These are phyloP conservation scores for Physaria fendleri DNA, from an alignment of 345 rosid species.

Conservation along the genomic window DNA sequence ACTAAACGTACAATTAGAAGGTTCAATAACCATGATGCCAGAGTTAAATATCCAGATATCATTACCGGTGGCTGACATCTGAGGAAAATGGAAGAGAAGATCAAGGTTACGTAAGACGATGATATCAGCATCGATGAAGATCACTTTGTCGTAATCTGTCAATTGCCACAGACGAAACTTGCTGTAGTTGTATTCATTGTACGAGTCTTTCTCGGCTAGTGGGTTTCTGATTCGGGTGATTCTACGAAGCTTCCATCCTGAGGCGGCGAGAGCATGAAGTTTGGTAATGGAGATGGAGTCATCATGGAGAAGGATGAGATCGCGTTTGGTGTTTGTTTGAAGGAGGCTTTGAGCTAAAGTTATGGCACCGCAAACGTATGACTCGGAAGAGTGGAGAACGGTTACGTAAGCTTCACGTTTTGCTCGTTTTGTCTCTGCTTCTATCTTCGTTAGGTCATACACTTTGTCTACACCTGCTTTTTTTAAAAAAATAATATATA, in stretches of 20 bases:
- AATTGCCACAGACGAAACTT: slow-evolving; percentile 89
- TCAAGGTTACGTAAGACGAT: slow-evolving; percentile 71
- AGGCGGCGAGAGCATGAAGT: slow-evolving; percentile 50
- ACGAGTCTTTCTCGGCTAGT: slow-evolving; percentile 45
- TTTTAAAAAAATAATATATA: no score
- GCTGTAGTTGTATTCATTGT: slow-evolving; percentile 93
- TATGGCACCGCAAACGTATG: slow-evolving; percentile 91
- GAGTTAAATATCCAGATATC: slow-evolving; percentile 84
- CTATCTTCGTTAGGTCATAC: slow-evolving; percentile 52
- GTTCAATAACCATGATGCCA: slow-evolving; percentile 92
- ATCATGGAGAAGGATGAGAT: slow-evolving; percentile 76
- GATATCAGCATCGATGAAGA: slow-evolving; percentile 89
- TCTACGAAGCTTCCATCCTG: slow-evolving; percentile 75
- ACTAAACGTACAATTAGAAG: slow-evolving; percentile 81
- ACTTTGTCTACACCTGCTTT: slow-evolving; percentile 53
- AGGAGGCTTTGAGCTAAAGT: slow-evolving; percentile 79
- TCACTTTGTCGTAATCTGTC: slow-evolving; percentile 72
- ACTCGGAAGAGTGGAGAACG: slow-evolving; percentile 78
- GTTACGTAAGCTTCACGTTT: slow-evolving; percentile 87
- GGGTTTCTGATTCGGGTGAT: slow-evolving; percentile 83
- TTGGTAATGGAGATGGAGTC: slow-evolving; percentile 60
- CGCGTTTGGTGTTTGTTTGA: slow-evolving; percentile 70
- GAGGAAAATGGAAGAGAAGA: slow-evolving; percentile 72
- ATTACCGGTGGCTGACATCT: slow-evolving; percentile 86
- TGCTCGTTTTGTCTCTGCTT: slow-evolving; percentile 36